phyloP scores from a whole-genome alignment of 2,329 filamentous ascomycete genomes.

The Arthrobotrys megalospora region DNA sequence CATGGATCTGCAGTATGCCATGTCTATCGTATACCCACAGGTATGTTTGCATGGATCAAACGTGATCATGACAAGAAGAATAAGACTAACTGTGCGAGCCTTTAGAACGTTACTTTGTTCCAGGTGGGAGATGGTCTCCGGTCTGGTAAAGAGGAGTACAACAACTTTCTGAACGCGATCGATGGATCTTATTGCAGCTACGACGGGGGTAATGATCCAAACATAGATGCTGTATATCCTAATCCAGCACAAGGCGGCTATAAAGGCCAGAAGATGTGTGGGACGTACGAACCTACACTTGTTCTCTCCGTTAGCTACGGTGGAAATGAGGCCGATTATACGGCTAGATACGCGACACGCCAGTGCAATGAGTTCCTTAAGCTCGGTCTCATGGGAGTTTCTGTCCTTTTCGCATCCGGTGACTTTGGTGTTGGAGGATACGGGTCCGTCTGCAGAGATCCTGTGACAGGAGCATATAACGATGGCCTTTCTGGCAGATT shows the following conservation, averaged over 20 bases:
- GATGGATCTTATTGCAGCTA: slow-evolving; percentile 70
- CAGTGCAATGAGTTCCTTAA: slow-evolving; percentile 77
- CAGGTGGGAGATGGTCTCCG: slow-evolving; percentile 69
- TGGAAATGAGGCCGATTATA: slow-evolving; percentile 77
- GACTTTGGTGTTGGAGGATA: slow-evolving; percentile 73
- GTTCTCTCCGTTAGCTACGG: slow-evolving; percentile 73
- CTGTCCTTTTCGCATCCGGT: slow-evolving; percentile 75
- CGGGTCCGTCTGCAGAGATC: slow-evolving; percentile 69
- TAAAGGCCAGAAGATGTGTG: slow-evolving; percentile 70
- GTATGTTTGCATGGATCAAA: slow-evolving; percentile 70
- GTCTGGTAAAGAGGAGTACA: slow-evolving; percentile 78
- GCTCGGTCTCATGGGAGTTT: slow-evolving; percentile 76
- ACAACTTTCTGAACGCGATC: slow-evolving; percentile 76
- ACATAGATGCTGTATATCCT: slow-evolving; percentile 69
- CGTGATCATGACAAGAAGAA: slow-evolving; percentile 61
- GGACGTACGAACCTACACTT: slow-evolving; percentile 54
- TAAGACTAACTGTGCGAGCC: slow-evolving; percentile 68
- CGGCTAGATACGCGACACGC: slow-evolving; percentile 73
- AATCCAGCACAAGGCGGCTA: slow-evolving; percentile 73
- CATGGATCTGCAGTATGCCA: slow-evolving; percentile 73
- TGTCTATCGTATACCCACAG: slow-evolving; percentile 72
- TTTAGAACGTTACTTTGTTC: slow-evolving; percentile 71
- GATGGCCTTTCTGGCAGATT: slow-evolving; percentile 47
- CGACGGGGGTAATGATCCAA: slow-evolving; percentile 68
- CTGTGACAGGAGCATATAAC: slow-evolving; percentile 42